These are phyloP conservation scores for Kokia cookei DNA, from an alignment of 441 rosid genomes.

Conservation along the genomic window DNA sequence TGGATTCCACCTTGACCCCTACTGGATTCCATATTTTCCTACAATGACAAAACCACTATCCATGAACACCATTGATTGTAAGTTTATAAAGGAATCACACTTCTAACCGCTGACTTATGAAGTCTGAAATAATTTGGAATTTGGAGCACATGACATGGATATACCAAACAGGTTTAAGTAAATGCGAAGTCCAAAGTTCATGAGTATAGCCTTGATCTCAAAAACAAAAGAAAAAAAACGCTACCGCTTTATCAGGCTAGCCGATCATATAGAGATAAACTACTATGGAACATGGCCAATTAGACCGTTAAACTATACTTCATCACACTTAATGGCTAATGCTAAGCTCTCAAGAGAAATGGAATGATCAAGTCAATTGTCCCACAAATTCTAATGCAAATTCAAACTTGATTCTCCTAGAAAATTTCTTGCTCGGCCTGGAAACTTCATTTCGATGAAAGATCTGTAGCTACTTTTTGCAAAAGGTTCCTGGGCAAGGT, in stretches of 20 bases:
- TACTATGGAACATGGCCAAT: not conserved
- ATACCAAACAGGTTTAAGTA: not conserved
- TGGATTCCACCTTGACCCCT: slow-evolving; percentile 69
- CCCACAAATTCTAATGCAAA: not conserved
- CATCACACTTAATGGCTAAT: not conserved
- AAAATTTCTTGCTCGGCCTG: not conserved
- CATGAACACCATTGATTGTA: not conserved
- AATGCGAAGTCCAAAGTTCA: not conserved
- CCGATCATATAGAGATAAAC: not conserved
- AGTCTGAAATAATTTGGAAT: not conserved
- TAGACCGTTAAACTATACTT: not conserved
- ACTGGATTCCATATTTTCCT: not conserved
- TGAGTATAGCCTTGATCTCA: not conserved
- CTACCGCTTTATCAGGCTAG: not conserved
- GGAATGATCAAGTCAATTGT: not conserved
- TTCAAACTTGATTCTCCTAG: not conserved
- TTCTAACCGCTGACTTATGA: not conserved
- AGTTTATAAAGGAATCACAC: not conserved
- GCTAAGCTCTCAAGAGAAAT: not conserved
- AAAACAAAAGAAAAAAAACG: not conserved
- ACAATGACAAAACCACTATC: not conserved
- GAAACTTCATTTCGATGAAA: not conserved
- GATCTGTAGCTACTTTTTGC: not conserved
- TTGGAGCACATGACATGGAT: not conserved
- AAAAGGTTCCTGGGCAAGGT: not conserved